These are phyloP conservation scores for Cornus kousa DNA, from an alignment of 148 eudicot species.

Conservation along the genomic window DNA sequence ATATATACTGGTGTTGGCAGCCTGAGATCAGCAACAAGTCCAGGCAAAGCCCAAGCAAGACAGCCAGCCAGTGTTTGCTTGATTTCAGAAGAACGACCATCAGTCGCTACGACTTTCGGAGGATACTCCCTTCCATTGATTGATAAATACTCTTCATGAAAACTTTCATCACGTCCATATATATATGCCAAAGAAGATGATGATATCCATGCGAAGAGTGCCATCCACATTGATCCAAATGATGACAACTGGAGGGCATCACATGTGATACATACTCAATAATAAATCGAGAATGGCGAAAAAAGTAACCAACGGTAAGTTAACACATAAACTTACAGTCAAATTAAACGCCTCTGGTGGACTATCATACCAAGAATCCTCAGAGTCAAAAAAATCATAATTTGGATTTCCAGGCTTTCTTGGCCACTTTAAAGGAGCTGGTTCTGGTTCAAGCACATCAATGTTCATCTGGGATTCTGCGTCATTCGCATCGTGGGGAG, in stretches of 20 bases:
- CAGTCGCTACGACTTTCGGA: slow-evolving; percentile 47
- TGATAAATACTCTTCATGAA: slow-evolving; percentile 62
- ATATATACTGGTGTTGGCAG: slow-evolving; percentile 61
- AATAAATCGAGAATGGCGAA: slow-evolving; percentile 1
- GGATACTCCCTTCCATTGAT: slow-evolving; percentile 91
- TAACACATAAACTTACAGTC: slow-evolving; percentile 47
- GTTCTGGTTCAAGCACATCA: slow-evolving; percentile 38
- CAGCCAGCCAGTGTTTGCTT: slow-evolving; percentile 80
- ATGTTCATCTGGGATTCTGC: slow-evolving; percentile 26
- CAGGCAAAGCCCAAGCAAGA: slow-evolving; percentile 75
- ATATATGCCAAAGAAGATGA: slow-evolving; percentile 90
- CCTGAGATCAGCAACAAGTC: slow-evolving; percentile 62
- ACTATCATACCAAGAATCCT: slow-evolving; percentile 78
- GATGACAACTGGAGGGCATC: slow-evolving; percentile 70
- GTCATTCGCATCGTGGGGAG: slow-evolving; percentile 33
- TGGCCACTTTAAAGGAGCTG: slow-evolving; percentile 59
- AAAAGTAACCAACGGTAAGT: neutral
- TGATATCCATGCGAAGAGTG: slow-evolving; percentile 84
- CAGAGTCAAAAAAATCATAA: slow-evolving; percentile 53
- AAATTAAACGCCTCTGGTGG: slow-evolving; percentile 80
- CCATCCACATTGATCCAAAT: slow-evolving; percentile 84
- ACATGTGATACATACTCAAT: slow-evolving; percentile 15
- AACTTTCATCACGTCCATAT: slow-evolving; percentile 80
- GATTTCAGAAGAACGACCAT: slow-evolving; percentile 85
- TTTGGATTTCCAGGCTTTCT: slow-evolving; percentile 49